Conservation (phyloP, 768 basidiomycete genomes). For the Rhizopogon vesiculosus region DNA sequence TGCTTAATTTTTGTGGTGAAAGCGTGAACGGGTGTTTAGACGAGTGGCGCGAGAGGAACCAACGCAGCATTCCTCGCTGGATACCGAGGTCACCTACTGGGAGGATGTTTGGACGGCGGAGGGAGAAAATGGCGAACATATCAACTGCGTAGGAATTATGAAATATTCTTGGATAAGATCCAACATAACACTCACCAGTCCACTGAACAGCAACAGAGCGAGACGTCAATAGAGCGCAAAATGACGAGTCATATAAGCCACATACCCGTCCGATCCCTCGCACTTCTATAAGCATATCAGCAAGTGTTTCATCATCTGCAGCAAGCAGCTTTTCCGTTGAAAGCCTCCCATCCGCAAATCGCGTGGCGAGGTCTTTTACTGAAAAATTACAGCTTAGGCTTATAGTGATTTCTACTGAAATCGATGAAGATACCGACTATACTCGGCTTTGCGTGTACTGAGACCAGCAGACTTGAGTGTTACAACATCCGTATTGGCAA, state of each 20-base stretch:
- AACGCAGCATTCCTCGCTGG: constrained; percentile 65
- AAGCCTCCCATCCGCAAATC: constrained; percentile 79
- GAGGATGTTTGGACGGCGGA: constrained; percentile 79
- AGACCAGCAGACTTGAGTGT: constrained; percentile 71
- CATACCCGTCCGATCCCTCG: constrained; percentile 73
- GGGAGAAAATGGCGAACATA: constrained; percentile 90
- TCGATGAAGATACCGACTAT: constrained; percentile 44
- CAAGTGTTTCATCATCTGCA: constrained; percentile 73
- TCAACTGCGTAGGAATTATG: constrained; percentile 47
- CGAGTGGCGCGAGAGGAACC: constrained; percentile 63
- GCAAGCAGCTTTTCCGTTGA: constrained; percentile 66
- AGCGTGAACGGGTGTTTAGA: constrained; percentile 42
- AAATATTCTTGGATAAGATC: constrained; percentile 1
- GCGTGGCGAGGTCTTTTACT: constrained; percentile 76
- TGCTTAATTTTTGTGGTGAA: constrained; percentile 45
- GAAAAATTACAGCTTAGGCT: background rate
- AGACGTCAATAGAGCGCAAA: constrained; percentile 1
- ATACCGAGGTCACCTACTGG: constrained; percentile 81
- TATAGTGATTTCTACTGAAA: background rate
- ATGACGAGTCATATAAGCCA: constrained; percentile 1
- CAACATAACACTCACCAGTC: constrained; percentile 44
- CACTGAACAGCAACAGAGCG: constrained; percentile 33
- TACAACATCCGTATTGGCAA: constrained; percentile 53
- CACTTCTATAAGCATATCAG: constrained; percentile 70
- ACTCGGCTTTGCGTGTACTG: constrained; percentile 85